Base-by-base conservation (phyloP, 495 filamentous ascomycete species). In the Thermochaetoides thermophila region DNA sequence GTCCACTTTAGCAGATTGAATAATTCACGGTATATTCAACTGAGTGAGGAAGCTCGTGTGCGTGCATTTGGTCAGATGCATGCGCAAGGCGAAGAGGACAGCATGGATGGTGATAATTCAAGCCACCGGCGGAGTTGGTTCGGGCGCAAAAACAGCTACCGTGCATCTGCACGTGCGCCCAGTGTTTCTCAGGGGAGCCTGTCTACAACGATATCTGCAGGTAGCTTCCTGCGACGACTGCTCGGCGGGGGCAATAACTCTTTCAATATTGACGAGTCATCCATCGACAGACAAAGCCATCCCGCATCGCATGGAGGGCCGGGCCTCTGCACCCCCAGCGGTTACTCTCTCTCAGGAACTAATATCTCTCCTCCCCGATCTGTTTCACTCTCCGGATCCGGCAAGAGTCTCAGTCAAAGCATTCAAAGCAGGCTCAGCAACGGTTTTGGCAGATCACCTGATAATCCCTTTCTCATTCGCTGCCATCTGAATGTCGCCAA, bases 21-120 rank as follows among this genome's bases (percentile, higher is more conserved):
- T 55, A 95, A 93, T 46, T 78, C 84, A 7, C 84, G 78, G 19
- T 94, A 81, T 52, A 82, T 84, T 40, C 78, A 80, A 2, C 69
- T 95, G 12, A 81, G 87, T 34, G 56, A 69, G 26, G 64, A 69
- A 27, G 64, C 68, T 3, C 65, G 64, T 1, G 43, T 68, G 26
- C 50, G 63, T 17, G 52, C 53, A 8, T 72, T 67, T 46, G 67
- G 67, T 1, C 55, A 60, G 6, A 52, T 58, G 35, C 38, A 57
- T 19, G 38, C 43, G 7, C 21, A 24, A 24, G 33, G 13, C 20
- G 46, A 17, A 24, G 55, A 61, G 3, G 46, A 44, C 17, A 57
- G 61, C 26, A 58, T 46, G 6, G 63, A 63, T 27, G 53, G 34
- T 9, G 45, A 46, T 16, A 49, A 44, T 32, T 58, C 46, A 18